These are phyloP conservation scores for Ogataea nonfermentans DNA, from an alignment of 805 yeast genomes.

Conservation along the genomic window DNA sequence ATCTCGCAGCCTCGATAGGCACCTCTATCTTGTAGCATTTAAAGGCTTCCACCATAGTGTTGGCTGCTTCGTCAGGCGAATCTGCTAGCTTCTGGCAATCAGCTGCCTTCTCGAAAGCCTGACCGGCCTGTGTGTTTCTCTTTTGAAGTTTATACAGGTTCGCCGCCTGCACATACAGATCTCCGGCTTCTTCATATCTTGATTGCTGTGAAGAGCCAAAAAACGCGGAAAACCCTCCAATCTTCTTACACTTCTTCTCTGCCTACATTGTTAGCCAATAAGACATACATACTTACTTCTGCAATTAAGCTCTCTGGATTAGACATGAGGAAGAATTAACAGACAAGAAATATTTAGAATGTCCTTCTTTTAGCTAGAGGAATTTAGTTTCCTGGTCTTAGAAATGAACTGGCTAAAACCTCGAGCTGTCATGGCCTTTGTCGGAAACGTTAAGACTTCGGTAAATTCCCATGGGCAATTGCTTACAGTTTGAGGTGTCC, in stretches of 20 bases:
- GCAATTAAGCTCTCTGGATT: slow-evolving; percentile 34
- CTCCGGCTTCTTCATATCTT: slow-evolving; percentile 89
- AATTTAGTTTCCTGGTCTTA: background rate
- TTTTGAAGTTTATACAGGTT: slow-evolving; percentile 77
- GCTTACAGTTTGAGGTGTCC: slow-evolving; percentile 39
- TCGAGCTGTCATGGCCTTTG: slow-evolving; percentile 34
- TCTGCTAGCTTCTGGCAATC: slow-evolving; percentile 70
- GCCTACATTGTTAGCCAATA: slow-evolving; percentile 43
- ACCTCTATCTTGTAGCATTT: slow-evolving; percentile 76
- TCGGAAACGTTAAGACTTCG: slow-evolving; percentile 31
- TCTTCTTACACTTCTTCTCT: slow-evolving; percentile 64
- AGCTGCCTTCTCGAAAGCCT: slow-evolving; percentile 83
- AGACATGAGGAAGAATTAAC: slow-evolving; percentile 26
- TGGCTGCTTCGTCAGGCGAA: slow-evolving; percentile 87
- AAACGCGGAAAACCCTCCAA: slow-evolving; percentile 63
- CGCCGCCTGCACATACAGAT: slow-evolving; percentile 89
- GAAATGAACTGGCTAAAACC: background rate
- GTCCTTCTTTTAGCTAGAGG: background rate
- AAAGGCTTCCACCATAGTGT: slow-evolving; percentile 84
- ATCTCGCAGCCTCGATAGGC: slow-evolving; percentile 73
- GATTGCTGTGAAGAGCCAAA: slow-evolving; percentile 62
- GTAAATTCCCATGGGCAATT: slow-evolving; percentile 16
- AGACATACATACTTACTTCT: slow-evolving; percentile 28
- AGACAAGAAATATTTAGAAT: background rate
- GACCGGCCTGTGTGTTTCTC: slow-evolving; percentile 73